These are phyloP conservation scores for Eustoma russellianum DNA, from an alignment of 257 asterid genomes.

Conservation along the genomic window DNA sequence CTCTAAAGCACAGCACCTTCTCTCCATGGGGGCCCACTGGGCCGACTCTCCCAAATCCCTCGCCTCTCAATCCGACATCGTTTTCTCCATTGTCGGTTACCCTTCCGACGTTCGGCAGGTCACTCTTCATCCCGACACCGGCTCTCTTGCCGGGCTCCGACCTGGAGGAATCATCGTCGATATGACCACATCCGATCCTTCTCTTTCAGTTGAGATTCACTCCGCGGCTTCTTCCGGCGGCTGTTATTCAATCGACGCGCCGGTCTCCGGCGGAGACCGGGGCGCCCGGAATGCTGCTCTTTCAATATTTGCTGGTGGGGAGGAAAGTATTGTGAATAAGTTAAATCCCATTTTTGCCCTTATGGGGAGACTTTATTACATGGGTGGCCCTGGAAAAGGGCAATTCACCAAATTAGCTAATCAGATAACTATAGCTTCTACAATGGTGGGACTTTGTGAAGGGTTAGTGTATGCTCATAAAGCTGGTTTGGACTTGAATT, in stretches of 20 bases:
- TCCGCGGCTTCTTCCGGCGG: constrained; percentile 44
- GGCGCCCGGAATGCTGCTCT: constrained; percentile 78
- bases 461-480: constrained; percentile 73
- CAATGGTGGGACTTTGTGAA: constrained; percentile 91
- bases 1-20: constrained; percentile 70
- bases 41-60: constrained; percentile 63
- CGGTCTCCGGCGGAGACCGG: constrained; percentile 88
- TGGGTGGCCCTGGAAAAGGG: constrained; percentile 95
- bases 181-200: constrained; percentile 93
- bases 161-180: constrained; percentile 60
- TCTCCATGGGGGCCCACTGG: constrained; percentile 82
- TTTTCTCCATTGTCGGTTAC: constrained; percentile 84
- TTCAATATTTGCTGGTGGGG: constrained; percentile 86
- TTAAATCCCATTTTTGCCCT: constrained; percentile 46
- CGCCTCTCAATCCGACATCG: constrained; percentile 75
- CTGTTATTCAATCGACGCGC: constrained; percentile 74
- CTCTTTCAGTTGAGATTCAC: constrained; percentile 70
- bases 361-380: constrained; percentile 64
- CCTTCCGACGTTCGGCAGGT: constrained; percentile 93
- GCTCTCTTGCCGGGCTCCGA: constrained; percentile 65
- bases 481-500: constrained; percentile 54
- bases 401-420: constrained; percentile 76
- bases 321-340: constrained; percentile 32
- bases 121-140: constrained; percentile 57
- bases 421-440: constrained; percentile 60